phyloP scores from a whole-genome alignment of 352 stramenopile species.

The Blastocystis sp. region DNA sequence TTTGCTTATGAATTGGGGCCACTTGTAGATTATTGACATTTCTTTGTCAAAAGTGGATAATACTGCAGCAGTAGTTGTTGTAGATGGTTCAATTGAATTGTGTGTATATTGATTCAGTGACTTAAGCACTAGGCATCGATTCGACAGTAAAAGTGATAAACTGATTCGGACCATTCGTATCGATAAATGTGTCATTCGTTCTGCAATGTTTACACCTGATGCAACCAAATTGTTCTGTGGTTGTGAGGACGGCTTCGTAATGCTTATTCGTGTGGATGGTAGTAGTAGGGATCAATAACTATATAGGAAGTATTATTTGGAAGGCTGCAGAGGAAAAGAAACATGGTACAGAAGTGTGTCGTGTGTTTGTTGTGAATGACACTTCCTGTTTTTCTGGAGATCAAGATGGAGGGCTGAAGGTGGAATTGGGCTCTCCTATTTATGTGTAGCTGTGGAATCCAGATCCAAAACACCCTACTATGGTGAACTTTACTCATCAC shows the following conservation, averaged over 20 bases:
- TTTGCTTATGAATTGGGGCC: neutral
- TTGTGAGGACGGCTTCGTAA: neutral
- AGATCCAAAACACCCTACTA: neutral
- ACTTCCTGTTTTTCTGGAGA: slow-evolving; percentile 57
- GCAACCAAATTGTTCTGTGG: slow-evolving; percentile 51
- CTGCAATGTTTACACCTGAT: neutral
- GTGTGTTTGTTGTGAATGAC: slow-evolving; percentile 20
- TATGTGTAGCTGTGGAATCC: slow-evolving; percentile 52
- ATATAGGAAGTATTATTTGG: neutral
- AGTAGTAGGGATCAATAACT: neutral
- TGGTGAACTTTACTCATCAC: slow-evolving; percentile 12
- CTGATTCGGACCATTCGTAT: neutral
- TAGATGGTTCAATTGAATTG: slow-evolving; percentile 51
- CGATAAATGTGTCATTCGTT: neutral
- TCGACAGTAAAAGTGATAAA: neutral
- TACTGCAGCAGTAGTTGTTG: neutral
- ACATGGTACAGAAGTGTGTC: neutral
- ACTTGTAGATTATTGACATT: slow-evolving; percentile 52
- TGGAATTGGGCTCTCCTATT: neutral
- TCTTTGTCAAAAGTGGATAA: neutral
- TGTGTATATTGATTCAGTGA: neutral
- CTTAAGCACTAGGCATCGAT: neutral
- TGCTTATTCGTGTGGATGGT: neutral
- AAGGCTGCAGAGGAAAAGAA: neutral
- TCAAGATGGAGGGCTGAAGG: slow-evolving; percentile 43